These are phyloP conservation scores for Blumeria graminis DNA, from an alignment of 2,329 filamentous ascomycete species.

Conservation along the genomic window DNA sequence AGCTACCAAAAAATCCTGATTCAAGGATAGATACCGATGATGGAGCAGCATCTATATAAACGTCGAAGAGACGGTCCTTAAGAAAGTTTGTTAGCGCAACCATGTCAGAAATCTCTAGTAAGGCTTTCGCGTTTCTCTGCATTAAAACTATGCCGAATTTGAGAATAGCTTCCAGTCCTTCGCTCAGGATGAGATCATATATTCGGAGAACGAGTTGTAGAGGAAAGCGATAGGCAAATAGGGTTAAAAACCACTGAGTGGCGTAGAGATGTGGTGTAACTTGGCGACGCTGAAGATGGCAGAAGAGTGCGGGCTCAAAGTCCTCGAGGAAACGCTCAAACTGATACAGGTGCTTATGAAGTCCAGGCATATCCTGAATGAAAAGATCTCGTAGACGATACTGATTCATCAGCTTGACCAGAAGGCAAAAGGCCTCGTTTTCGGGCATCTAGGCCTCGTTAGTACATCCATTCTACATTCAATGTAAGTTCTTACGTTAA, in stretches of 20 bases:
- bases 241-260: conserved; percentile 93
- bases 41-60: conserved; percentile 85
- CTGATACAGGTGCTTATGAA: conserved; percentile 82
- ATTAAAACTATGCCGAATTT: conserved; percentile 90
- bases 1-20: conserved; percentile 90
- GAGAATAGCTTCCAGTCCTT: conserved; percentile 77
- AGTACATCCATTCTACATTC: conserved; percentile 5
- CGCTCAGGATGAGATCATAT: conserved; percentile 83
- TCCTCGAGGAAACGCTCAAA: conserved; percentile 91
- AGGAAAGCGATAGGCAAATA: conserved; percentile 97
- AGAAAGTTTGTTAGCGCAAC: conserved; percentile 65
- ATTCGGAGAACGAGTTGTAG: conserved; percentile 88
- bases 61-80: conserved; percentile 85
- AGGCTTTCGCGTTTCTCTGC: conserved; percentile 64
- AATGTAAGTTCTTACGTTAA: conserved; percentile 40
- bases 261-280: conserved; percentile 86
- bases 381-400: conserved; percentile 86
- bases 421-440: conserved; percentile 82
- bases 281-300: conserved; percentile 67
- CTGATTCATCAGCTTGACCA: conserved; percentile 89
- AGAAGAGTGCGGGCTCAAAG: conserved; percentile 79
- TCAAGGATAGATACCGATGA: conserved; percentile 85
- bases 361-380: conserved; percentile 81
- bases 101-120: conserved; percentile 82
- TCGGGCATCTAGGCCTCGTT: conserved; percentile 52